Evolutionary conservation across 768 basidiomycete genomes (phyloP), one percentile per base, ranked within the genome.

Genomic region (Lactifluus volemus): DNA sequence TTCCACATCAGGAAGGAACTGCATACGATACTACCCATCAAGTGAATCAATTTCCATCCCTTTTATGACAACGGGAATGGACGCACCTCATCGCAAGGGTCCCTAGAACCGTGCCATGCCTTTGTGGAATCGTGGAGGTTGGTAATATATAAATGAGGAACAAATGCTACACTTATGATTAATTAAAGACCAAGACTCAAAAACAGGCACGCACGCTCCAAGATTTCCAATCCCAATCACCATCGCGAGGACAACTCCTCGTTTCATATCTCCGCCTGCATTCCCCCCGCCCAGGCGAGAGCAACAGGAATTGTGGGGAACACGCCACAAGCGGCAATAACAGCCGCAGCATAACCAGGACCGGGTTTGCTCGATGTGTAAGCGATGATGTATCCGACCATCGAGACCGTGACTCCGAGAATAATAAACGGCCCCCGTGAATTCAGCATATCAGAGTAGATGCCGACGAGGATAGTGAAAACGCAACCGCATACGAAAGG

Each of bases 201-300:
- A 36, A 73, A 21, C 71, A 21, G n/a, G 32, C 2, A 49, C 71
- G 59, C 54, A 77, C 66, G 81, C 82, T 61, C 82, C 82, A 10
- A 84, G 70, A 60, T 84, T 85, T 21, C 80, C 82, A 10, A 80
- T 42, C 30, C 81, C 81, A 54, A 80, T 77, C 17, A 84, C 76
- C 73, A 81, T 75, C 5, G 79, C 84, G 39, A 84, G 62, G 12
- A 76, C 74, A 12, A 83, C 75, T 25, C 76, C 84, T 58, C 77
- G 75, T 65, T 80, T 79, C 52, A 79, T 61, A 65, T 82, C 81
- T 25, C 84, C 81, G 25, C 83, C 83, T 0, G 80, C 77, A 55
- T 82, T 81, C 8, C 79, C 78, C 2, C 77, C 75, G 73, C 78
- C 84, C 84, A 85, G 39, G 82, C 80, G 2, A 85, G 68, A 30